Base-by-base conservation (phyloP, 1,139 yeast genomes). In the Suhomyces atakaporum region DNA sequence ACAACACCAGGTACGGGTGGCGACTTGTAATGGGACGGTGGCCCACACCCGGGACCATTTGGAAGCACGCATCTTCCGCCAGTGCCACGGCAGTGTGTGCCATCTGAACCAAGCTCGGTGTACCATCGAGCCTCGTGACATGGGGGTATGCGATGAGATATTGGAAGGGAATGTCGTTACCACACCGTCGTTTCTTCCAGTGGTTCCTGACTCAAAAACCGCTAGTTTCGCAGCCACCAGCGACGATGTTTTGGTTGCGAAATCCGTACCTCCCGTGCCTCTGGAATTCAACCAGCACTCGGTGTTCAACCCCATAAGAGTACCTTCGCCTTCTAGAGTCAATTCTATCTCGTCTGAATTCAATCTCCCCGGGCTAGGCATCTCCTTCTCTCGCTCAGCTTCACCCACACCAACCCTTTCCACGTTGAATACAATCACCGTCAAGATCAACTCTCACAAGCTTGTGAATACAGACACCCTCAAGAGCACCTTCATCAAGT, bases 401-500 rank as follows among this genome's bases (percentile, higher is more conserved):
- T 52, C 57, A 2, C 58, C 57, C 7, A 38, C 44, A 20, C 47
- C 48, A 4, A 51, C 51, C 16, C 34, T 42, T 7, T 38, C 50
- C 11, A 48, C 58, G 11, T 25, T 32, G 6, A 43, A 42, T 11
- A 51, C 58, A 2, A 33, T 38, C 6, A 35, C 58, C 0, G 43
- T 54, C 7, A 47, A 51, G 19, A 45, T 54, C 4, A 28, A 39
- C 13, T 39, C 43, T n/a, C 51, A 62, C 34, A 47, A 47, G 21
- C 43, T 47, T 10, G 27, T 53, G 3, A 43, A 64, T 7, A 43
- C 54, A 7, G 64, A 61, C 12, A 43, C 43, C 4, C 42, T 69
- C 22, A 62, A 62, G 38, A 58, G 63, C 33, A 38, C 47, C 4
- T 59, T 69, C 33, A 53, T 70, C 13, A 52, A 55, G 38, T 51